phyloP scores from a whole-genome alignment of 495 filamentous ascomycete species.

The Penicillium bovifimosum region DNA sequence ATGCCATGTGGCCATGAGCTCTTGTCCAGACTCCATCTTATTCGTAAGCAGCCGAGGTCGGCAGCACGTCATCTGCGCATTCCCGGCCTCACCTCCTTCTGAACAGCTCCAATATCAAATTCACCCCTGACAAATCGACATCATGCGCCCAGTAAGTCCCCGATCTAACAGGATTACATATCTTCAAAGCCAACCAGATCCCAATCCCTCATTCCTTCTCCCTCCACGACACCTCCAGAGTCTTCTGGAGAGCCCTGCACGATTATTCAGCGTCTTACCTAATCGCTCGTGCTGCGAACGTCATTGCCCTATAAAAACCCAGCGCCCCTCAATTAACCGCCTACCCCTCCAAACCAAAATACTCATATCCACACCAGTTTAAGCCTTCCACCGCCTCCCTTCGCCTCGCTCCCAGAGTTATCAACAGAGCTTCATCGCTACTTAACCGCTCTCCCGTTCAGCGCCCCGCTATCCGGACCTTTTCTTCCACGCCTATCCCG shows the following conservation, averaged over 20 bases:
- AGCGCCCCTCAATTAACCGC: constrained; percentile 17
- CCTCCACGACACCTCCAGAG: not conserved
- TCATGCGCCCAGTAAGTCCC: constrained; percentile 18
- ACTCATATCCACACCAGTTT: constrained; percentile 14
- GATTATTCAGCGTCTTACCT: constrained; percentile 25
- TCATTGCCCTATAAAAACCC: constrained; percentile 28
- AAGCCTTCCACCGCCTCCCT: constrained; percentile 13
- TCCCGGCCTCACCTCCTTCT: constrained; percentile 9
- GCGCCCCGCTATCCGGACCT: constrained; percentile 21
- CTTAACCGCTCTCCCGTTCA: constrained; percentile 20
- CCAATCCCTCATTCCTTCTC: not conserved
- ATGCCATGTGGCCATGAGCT: too few relatives aligned
- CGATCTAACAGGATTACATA: not conserved
- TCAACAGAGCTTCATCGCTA: constrained; percentile 22
- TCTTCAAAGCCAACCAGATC: not conserved
- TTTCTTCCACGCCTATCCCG: constrained; percentile 29
- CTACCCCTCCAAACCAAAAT: constrained; percentile 23
- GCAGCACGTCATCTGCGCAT: constrained; percentile 20
- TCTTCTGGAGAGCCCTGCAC: not conserved
- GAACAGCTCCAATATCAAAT: not conserved
- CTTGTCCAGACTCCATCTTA: constrained; percentile 5
- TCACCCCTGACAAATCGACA: not conserved
- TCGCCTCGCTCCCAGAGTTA: constrained; percentile 5
- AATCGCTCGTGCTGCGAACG: constrained; percentile 17
- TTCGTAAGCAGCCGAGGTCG: constrained; percentile 15